These are phyloP conservation scores for Neonectria ditissima DNA, from an alignment of 2,329 filamentous ascomycete genomes.

Conservation along the genomic window DNA sequence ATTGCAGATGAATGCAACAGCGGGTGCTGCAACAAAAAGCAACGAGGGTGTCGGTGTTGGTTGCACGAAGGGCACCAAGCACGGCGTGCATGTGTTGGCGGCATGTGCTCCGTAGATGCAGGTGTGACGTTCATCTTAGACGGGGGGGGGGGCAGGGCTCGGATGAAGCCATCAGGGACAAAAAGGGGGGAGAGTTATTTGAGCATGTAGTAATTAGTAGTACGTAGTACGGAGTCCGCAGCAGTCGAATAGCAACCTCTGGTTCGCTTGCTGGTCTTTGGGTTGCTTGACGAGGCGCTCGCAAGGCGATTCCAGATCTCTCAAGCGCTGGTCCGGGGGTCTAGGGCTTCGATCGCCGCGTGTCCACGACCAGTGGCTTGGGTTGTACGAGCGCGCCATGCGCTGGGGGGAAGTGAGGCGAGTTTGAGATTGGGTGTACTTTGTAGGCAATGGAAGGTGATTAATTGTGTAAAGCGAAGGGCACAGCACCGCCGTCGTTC, in stretches of 20 bases:
- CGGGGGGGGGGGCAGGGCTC: constrained; percentile 35
- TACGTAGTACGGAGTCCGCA: too few species aligned
- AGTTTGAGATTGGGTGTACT: background rate
- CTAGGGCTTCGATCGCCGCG: constrained; percentile 31
- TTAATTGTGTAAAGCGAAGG: too few species aligned
- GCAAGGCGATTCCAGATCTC: constrained; percentile 27
- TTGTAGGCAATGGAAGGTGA: too few species aligned
- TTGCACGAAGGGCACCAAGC: background rate
- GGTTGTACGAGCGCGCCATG: background rate
- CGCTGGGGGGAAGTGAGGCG: background rate
- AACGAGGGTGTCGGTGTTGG: constrained; percentile 4
- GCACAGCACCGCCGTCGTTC: background rate
- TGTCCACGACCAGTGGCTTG: constrained; percentile 21
- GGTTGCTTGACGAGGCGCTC: background rate
- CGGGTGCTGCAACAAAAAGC: constrained; percentile 5
- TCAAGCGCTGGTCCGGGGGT: constrained; percentile 9
- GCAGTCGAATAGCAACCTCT: too few species aligned
- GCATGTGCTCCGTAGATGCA: background rate
- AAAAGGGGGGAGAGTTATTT: constrained; percentile 25
- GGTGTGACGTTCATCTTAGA: constrained; percentile 9
- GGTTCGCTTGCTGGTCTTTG: background rate
- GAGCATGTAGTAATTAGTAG: too few species aligned
- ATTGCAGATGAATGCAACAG: constrained; percentile 22
- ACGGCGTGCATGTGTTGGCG: background rate
- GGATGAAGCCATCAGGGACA: background rate